Evolutionary conservation across 1,284 basidiomycete genomes (phyloP).

Genomic region (Somion occarium): DNA sequence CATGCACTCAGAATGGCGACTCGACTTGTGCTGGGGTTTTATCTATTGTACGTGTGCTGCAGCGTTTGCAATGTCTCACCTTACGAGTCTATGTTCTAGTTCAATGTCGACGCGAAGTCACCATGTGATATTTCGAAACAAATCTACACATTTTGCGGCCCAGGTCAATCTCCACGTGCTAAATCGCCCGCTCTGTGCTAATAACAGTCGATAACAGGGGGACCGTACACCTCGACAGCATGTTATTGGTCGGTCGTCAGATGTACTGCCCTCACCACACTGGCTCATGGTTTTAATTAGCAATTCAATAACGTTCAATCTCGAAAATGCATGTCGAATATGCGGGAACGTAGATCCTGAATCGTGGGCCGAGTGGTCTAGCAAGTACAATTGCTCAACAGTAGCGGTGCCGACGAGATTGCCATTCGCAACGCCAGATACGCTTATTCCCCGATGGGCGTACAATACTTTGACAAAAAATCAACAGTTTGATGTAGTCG

Average conservation of each 20-base stretch:
- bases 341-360: not conserved
- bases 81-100: not conserved
- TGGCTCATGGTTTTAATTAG: not conserved
- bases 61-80: not conserved
- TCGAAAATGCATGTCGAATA: not conserved
- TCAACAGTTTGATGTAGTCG: slow-evolving; percentile 8
- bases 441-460: slow-evolving; percentile 11
- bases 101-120: not conserved
- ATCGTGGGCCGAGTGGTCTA: slow-evolving; percentile 11
- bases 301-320: not conserved
- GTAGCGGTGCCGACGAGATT: not conserved
- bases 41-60: not conserved
- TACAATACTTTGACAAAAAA: slow-evolving; percentile 2
- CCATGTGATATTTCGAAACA: not conserved
- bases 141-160: not conserved
- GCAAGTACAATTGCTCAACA: not conserved
- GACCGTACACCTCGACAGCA: not conserved
- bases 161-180: not conserved
- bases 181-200: not conserved
- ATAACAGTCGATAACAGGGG: not conserved
- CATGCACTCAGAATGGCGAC: not conserved
- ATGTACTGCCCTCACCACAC: not conserved
- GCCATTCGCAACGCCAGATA: slow-evolving; percentile 4
- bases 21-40: not conserved
- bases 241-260: not conserved